Evolutionary conservation across 768 basidiomycete species (phyloP), one percentile per base, ranked within the genome.

Genomic region (Tephrocybe sp.): DNA sequence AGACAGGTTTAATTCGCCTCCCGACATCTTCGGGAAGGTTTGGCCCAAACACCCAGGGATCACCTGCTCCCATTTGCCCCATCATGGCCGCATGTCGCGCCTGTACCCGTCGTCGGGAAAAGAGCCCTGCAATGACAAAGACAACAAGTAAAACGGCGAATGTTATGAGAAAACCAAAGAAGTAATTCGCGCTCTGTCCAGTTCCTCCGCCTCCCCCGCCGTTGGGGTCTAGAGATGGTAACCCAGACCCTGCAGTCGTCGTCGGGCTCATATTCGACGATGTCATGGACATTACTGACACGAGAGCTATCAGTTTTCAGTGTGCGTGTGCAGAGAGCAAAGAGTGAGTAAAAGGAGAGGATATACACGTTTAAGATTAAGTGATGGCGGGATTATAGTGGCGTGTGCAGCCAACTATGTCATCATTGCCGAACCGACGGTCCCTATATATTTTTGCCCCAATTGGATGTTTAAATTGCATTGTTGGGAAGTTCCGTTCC

Each of bases 131-230:
- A 3, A 70, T 75, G 8, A 81, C 65, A 47, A 83, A 81, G 42
- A 83, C 61, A 39, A 82, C 65, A 24, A 83, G 62, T 39, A 80
- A 68, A 1, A 72, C 67, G 51, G 76, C 66, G 56, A 80, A 76
- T 20, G 76, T 70, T 59, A 79, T 73, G 54, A 80, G 73, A 55
- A 80, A 79, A 3, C 79, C 79, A 51, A 78, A 78, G 62, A 78
- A 79, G 60, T 77, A 76, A 55, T 66, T 76, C 18, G 74, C 71
- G 6, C 73, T 71, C 30, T 68, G 68, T 28, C 58, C 51, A 11
- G 28, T 11, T 52, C 55, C 55, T 14, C 49, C 55, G 24, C 36
- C 34, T 18, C 21, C 15, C 28, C 38, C 34, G 55, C 42, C 30
- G 45, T 7, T 4, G 34, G 44, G 3, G 46, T 45, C 36, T 45